Evolutionary conservation across 495 filamentous ascomycete species (phyloP).

Genomic region (Tuber calosporum): DNA sequence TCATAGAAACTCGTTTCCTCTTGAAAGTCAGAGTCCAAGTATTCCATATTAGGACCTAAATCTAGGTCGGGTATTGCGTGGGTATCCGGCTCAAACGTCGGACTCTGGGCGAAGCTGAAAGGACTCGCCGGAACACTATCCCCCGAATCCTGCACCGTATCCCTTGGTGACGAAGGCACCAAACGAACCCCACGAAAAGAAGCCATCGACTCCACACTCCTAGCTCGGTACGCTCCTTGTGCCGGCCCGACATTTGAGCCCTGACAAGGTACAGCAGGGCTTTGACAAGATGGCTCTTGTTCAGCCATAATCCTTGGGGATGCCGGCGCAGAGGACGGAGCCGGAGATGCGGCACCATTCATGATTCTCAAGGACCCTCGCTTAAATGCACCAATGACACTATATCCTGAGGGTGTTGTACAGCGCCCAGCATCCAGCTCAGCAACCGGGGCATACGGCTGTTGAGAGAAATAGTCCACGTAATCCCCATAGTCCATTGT

Average conservation of each 20-base stretch:
- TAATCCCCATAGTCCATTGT: background rate
- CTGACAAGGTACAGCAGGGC: background rate
- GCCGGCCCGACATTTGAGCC: background rate
- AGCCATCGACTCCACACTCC: slow-evolving; percentile 7
- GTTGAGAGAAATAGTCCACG: slow-evolving; percentile 4
- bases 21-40: background rate
- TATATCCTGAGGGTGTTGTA: slow-evolving; percentile 42
- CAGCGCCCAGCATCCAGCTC: slow-evolving; percentile 22
- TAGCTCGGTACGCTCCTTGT: background rate
- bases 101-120: slow-evolving; percentile 26
- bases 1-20: slow-evolving; percentile 1
- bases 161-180: slow-evolving; percentile 25
- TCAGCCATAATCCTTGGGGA: slow-evolving; percentile 19
- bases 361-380: slow-evolving; percentile 54
- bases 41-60: background rate
- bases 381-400: slow-evolving; percentile 55
- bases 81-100: background rate
- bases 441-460: background rate
- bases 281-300: background rate
- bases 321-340: slow-evolving; percentile 31
- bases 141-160: background rate
- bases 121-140: slow-evolving; percentile 17
- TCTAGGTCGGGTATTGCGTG: background rate
- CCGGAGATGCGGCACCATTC: slow-evolving; percentile 51
- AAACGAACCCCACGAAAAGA: slow-evolving; percentile 22